Percentiles rank a stretch among this genome's conserved stretches.
phyloP scores from a whole-genome alignment of 148 eudicot species.

The Arbutus unedo region DNA sequence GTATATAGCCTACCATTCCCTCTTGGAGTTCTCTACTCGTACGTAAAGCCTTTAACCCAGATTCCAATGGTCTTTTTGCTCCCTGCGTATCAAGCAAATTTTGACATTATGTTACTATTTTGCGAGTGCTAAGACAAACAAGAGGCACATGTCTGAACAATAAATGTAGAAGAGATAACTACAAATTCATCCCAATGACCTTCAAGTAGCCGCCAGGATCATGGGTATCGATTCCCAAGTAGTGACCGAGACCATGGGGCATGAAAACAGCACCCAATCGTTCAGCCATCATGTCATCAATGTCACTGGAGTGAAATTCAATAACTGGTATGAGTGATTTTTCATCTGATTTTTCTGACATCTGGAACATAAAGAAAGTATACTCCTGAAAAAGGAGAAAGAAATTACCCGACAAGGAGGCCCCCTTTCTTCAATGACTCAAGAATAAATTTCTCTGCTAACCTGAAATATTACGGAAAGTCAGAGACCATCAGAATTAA shows the following conservation, averaged over 20 bases:
- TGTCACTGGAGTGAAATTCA: slow-evolving; percentile 42
- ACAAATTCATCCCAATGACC: slow-evolving; percentile 36
- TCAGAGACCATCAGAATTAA: slow-evolving; percentile 2
- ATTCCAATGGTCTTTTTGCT: slow-evolving; percentile 69
- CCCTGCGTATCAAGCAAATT: slow-evolving; percentile 45
- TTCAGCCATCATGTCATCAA: slow-evolving; percentile 78
- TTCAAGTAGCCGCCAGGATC: slow-evolving; percentile 95
- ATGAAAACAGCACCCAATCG: slow-evolving; percentile 89
- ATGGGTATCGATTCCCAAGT: slow-evolving; percentile 96
- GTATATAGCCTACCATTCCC: slow-evolving; percentile 58
- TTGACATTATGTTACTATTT: neutral
- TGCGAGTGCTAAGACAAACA: neutral
- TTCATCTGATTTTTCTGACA: slow-evolving; percentile 8
- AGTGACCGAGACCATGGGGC: slow-evolving; percentile 99
- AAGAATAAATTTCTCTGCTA: slow-evolving; percentile 71
- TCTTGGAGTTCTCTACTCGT: slow-evolving; percentile 80
- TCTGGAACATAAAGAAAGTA: neutral
- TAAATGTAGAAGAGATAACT: neutral
- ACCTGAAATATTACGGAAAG: slow-evolving; percentile 36
- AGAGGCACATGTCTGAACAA: neutral
- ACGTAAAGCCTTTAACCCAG: slow-evolving; percentile 80
- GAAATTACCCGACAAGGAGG: slow-evolving; percentile 64
- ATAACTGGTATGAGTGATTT: slow-evolving; percentile 15
- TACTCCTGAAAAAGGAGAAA: neutral
- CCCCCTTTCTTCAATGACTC: slow-evolving; percentile 68